phyloP scores from a whole-genome alignment of 331 rosid species.

The Saraca asoca region DNA sequence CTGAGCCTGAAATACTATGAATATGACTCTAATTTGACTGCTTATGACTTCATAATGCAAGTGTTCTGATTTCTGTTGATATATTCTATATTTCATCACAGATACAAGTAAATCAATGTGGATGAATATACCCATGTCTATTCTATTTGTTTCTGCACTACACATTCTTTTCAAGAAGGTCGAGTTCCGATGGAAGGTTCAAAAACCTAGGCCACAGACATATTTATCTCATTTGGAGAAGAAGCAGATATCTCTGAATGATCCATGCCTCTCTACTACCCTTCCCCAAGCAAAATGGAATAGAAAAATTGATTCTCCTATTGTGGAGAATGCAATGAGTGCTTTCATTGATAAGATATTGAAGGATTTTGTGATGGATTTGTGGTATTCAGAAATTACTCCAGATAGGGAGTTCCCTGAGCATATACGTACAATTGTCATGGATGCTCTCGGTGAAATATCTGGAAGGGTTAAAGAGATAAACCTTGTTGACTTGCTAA shows the following conservation, averaged over 20 bases:
- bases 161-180: constrained; percentile 66
- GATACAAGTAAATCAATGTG: constrained; percentile 98
- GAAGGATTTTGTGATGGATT: constrained; percentile 87
- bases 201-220: constrained; percentile 48
- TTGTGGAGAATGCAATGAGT: constrained; percentile 76
- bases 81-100: constrained; percentile 33
- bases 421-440: constrained; percentile 67
- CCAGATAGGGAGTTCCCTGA: constrained; percentile 88
- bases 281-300: constrained; percentile 69
- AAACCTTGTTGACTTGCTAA: constrained; percentile 88
- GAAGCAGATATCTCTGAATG: constrained; percentile 75
- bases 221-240: constrained; percentile 86
- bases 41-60: constrained; percentile 4
- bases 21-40: neutral
- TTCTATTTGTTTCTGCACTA: constrained; percentile 67
- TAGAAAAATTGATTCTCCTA: constrained; percentile 78
- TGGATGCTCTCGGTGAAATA: constrained; percentile 92
- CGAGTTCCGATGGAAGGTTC: constrained; percentile 80
- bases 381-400: constrained; percentile 84
- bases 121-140: constrained; percentile 85
- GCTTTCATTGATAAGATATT: constrained; percentile 74
- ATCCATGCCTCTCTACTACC: constrained; percentile 62
- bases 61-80: neutral
- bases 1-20: too few relatives aligned
- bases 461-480: constrained; percentile 72